These are phyloP conservation scores for Fusarium tricinctum DNA, from an alignment of 2,329 filamentous ascomycete species.

Conservation along the genomic window DNA sequence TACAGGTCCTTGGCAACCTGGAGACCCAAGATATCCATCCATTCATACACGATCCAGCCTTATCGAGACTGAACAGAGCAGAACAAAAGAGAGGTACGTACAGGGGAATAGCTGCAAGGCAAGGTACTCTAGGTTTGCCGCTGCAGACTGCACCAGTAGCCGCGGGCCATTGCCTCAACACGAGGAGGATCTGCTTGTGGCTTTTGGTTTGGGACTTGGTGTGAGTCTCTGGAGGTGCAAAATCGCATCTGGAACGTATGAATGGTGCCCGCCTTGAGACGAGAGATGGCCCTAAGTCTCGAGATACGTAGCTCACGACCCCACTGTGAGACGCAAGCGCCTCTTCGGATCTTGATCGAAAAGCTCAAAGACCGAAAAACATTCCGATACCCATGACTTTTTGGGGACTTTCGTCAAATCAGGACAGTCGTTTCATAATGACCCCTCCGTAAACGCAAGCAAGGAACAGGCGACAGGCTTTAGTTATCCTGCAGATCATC, in stretches of 20 bases:
- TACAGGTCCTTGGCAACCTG: conserved; percentile 29
- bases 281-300: conserved; percentile 25
- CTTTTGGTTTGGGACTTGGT: conserved; percentile 35
- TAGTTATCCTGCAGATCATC: conserved; percentile 24
- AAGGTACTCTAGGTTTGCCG: conserved; percentile 11
- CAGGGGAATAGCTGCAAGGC: conserved; percentile 11
- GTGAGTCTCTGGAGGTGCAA: conserved; percentile 26
- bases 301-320: conserved; percentile 17
- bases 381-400: conserved; percentile 45
- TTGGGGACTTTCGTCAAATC: conserved; percentile 29
- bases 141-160: conserved; percentile 17
- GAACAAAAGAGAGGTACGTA: neutral
- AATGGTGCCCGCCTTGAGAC: conserved; percentile 49
- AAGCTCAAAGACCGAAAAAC: conserved; percentile 39
- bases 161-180: conserved; percentile 42
- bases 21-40: conserved; percentile 6
- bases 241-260: conserved; percentile 45
- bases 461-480: conserved; percentile 30
- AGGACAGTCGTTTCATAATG: conserved; percentile 32
- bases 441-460: conserved; percentile 39
- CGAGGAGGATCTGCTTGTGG: conserved; percentile 45
- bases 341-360: conserved; percentile 49
- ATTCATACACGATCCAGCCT: conserved; percentile 28
- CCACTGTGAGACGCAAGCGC: conserved; percentile 48
- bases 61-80: conserved; percentile 27